Conservation (phyloP, 106 monocot species). For the Hemerocallis citrina region DNA sequence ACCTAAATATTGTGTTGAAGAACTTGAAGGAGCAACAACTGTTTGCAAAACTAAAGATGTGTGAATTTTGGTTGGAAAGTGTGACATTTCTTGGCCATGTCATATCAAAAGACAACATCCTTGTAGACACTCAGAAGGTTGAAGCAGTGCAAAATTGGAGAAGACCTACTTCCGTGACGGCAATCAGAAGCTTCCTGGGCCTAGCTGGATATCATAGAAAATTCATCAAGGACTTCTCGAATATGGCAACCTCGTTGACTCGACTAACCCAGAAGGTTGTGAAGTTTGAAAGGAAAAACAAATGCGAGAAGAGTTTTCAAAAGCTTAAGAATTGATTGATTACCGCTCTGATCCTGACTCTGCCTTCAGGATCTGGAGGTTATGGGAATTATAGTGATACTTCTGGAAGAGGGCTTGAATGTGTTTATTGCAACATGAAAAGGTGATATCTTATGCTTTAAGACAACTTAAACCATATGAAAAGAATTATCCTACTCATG, state of each 20-base stretch:
- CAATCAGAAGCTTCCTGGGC: not conserved
- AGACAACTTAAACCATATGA: not conserved
- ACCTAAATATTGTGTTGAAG: not conserved
- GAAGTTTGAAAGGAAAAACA: not conserved
- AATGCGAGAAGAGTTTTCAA: not conserved
- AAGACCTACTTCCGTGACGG: not conserved
- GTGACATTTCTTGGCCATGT: not conserved
- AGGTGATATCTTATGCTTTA: not conserved
- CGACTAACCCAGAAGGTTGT: not conserved
- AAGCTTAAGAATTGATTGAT: not conserved
- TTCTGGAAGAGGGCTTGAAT: not conserved
- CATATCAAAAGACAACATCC: not conserved
- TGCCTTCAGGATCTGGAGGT: not conserved
- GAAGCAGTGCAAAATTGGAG: not conserved
- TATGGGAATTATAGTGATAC: not conserved
- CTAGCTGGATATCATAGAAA: not conserved
- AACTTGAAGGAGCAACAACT: not conserved
- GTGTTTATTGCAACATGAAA: not conserved
- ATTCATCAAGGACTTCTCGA: not conserved
- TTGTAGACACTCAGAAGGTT: not conserved
- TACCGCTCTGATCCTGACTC: not conserved
- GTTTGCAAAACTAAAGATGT: not conserved
- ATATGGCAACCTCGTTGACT: not conserved
- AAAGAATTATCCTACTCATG: not conserved
- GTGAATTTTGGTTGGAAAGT: not conserved